Percentiles rank a stretch among this genome's conserved stretches.
Conservation (phyloP, 225 moss, liverwort and hornwort species). For the Anthoceros angustus region DNA sequence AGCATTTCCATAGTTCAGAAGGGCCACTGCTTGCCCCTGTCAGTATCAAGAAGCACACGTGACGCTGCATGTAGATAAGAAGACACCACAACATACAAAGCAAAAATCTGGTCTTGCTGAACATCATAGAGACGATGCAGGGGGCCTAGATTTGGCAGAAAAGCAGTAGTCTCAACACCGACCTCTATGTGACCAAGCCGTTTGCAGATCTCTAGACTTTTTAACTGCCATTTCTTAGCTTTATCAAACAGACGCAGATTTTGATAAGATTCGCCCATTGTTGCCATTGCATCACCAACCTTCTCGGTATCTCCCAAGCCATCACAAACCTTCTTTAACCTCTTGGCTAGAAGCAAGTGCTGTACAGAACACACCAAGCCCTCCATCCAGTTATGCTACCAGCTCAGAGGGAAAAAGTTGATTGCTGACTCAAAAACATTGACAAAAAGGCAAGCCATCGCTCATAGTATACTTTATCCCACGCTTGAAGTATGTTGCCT, state of each 20-base stretch:
- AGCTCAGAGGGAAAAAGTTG: neutral
- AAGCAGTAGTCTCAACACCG: neutral
- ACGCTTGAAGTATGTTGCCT: slow-evolving; percentile 56
- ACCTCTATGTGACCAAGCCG: slow-evolving; percentile 80
- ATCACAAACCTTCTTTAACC: slow-evolving; percentile 40
- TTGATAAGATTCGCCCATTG: slow-evolving; percentile 58
- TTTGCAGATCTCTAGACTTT: slow-evolving; percentile 49
- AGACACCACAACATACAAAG: too few species aligned
- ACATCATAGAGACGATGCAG: too few species aligned
- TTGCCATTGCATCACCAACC: slow-evolving; percentile 67
- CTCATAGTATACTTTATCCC: slow-evolving; percentile 49
- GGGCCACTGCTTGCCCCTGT: slow-evolving; percentile 78
- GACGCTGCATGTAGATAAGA: too few species aligned
- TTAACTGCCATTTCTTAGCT: slow-evolving; percentile 67
- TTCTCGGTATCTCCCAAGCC: slow-evolving; percentile 69
- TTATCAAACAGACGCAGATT: slow-evolving; percentile 54
- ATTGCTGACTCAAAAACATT: neutral
- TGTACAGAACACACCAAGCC: slow-evolving; percentile 17
- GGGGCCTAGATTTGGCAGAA: too few species aligned
- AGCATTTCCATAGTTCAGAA: slow-evolving; percentile 76
- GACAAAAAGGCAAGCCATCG: neutral
- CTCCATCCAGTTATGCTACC: neutral
- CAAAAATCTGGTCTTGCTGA: too few species aligned
- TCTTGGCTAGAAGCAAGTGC: slow-evolving; percentile 68
- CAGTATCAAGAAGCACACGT: slow-evolving; percentile 1